phyloP scores from a whole-genome alignment of 2,329 filamentous ascomycete genomes.

The Daldinia eschscholtzii region DNA sequence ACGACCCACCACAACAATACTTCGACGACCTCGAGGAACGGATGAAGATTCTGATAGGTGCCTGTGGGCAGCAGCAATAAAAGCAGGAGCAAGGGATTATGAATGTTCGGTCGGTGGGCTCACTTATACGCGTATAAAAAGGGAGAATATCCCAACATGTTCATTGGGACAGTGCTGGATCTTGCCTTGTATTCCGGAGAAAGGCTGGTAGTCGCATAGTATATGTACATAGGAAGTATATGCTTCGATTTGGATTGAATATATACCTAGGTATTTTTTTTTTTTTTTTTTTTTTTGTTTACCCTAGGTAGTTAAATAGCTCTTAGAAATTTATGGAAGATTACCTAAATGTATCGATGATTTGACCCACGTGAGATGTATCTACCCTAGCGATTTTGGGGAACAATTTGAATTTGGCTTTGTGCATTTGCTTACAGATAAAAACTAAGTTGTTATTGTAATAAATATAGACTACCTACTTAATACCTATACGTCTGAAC shows the following conservation, averaged over 20 bases:
- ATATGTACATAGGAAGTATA: neutral
- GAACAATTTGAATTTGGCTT: neutral
- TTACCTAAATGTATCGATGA: neutral
- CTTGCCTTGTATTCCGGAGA: neutral
- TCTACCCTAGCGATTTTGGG: neutral
- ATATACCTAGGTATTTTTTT: neutral
- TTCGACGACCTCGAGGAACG: conserved; percentile 4
- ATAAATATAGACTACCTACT: neutral
- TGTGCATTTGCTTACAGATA: neutral
- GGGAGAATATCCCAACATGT: neutral
- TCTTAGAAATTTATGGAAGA: neutral
- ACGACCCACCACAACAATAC: conserved; percentile 1
- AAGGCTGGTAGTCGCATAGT: neutral
- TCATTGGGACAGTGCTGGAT: neutral
- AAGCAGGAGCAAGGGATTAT: neutral
- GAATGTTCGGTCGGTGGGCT: too few relatives aligned
- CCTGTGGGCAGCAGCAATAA: neutral
- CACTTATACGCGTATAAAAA: neutral
- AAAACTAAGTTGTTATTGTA: neutral
- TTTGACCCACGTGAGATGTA: neutral
- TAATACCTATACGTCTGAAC: neutral
- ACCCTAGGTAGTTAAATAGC: neutral
- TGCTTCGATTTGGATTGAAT: neutral
- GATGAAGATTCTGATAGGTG: neutral
- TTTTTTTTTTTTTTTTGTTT: too few relatives aligned